These are phyloP conservation scores for Cyberlindnera xishuangbannaensis DNA, from an alignment of 805 yeast genomes.

Conservation along the genomic window DNA sequence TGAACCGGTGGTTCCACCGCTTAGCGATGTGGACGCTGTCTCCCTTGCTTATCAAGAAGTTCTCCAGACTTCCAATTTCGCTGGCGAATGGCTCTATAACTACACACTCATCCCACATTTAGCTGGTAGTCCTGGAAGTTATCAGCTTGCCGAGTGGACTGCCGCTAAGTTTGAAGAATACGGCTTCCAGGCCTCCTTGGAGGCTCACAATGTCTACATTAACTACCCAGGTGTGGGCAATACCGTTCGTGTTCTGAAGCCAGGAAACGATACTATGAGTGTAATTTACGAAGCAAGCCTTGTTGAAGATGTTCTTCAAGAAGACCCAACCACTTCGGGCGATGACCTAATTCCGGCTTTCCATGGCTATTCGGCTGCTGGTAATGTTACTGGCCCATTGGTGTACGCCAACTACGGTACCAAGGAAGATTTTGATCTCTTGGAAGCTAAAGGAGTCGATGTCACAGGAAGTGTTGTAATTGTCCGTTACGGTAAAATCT, in stretches of 20 bases:
- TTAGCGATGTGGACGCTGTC: conserved; percentile 4
- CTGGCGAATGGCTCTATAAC: conserved; percentile 47
- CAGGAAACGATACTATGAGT: conserved; percentile 6
- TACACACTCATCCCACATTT: conserved; percentile 52
- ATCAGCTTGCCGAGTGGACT: conserved; percentile 52
- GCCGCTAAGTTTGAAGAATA: conserved; percentile 49
- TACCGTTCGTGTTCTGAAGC: conserved; percentile 38
- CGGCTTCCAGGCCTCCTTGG: conserved; percentile 51
- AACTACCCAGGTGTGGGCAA: conserved; percentile 54
- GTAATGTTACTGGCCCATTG: conserved; percentile 62
- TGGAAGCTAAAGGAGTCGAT: conserved; percentile 42
- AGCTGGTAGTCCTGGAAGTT: conserved; percentile 44
- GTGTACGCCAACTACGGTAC: conserved; percentile 70
- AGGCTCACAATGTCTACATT: conserved; percentile 54
- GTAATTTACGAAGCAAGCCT: conserved; percentile 47
- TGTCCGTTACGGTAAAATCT: conserved; percentile 59
- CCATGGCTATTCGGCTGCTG: conserved; percentile 71
- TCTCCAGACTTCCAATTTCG: conserved; percentile 27
- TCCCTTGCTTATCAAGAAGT: conserved; percentile 21
- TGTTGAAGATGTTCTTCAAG: conserved; percentile 45
- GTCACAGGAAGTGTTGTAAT: conserved; percentile 57
- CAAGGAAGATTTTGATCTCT: conserved; percentile 47
- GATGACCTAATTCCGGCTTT: conserved; percentile 59
- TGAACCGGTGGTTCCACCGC: too few relatives aligned
- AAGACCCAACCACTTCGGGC: conserved; percentile 39